These are phyloP conservation scores for Cystofilobasidium macerans DNA, from an alignment of 768 basidiomycete species.

Conservation along the genomic window DNA sequence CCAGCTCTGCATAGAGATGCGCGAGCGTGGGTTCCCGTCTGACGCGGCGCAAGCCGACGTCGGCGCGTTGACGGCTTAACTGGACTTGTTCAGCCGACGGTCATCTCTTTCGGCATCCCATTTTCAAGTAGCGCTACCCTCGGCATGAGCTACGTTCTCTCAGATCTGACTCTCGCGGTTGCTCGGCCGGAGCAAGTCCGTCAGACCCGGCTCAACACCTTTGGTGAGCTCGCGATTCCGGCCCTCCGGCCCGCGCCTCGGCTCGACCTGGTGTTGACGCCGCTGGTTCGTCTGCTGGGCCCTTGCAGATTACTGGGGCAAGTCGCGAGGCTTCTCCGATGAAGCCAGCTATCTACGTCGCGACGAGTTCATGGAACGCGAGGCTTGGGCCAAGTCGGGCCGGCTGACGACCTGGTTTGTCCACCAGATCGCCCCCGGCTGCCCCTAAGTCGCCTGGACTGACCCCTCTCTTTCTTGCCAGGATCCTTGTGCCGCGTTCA, in stretches of 20 bases:
- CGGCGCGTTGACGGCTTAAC: no score
- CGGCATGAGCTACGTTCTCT: conserved; percentile 1
- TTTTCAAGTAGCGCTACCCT: background rate
- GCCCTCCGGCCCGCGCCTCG: background rate
- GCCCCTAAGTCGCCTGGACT: background rate
- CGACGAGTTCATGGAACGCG: conserved; percentile 19
- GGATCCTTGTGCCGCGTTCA: conserved; percentile 15
- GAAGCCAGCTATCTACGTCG: conserved; percentile 5
- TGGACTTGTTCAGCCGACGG: no score
- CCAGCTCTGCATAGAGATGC: no score
- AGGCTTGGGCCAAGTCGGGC: background rate
- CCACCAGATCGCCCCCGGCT: background rate
- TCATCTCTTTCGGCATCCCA: no score
- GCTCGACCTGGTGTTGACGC: background rate
- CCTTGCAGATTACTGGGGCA: conserved; percentile 12
- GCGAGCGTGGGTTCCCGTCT: no score
- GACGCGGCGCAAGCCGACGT: no score
- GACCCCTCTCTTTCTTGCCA: background rate
- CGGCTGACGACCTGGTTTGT: conserved; percentile 16
- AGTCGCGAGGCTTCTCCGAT: conserved; percentile 1
- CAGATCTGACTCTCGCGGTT: conserved; percentile 7
- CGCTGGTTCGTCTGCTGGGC: background rate
- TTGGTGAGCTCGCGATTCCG: background rate
- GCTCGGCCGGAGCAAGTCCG: conserved; percentile 10
- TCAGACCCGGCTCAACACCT: conserved; percentile 11